A percentile compares a stretch with the other conserved stretches of the same genome.
Evolutionary conservation across 2,329 filamentous ascomycete species (phyloP).

Genomic region (Colletotrichum lindemuthianum): DNA sequence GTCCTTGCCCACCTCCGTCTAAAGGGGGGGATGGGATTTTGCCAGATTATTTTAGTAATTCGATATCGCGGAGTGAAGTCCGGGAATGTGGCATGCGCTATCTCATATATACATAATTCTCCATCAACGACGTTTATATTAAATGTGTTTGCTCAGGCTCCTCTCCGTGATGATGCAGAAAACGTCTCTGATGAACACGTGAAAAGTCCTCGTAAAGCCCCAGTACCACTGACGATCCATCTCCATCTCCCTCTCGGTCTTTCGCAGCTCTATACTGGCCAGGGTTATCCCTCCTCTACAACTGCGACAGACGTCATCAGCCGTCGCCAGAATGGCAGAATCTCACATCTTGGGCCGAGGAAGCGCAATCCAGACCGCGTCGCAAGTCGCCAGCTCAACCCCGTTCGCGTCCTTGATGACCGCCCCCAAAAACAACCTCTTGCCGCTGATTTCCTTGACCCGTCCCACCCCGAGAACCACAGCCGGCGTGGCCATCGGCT

Average conservation of each 20-base stretch:
- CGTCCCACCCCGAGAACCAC: slow-evolving; percentile 45
- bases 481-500: slow-evolving; percentile 43
- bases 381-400: slow-evolving; percentile 42
- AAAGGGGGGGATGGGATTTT: not conserved
- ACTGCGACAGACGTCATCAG: not conserved
- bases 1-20: slow-evolving; percentile 12
- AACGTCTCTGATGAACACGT: no score
- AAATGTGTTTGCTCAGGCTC: no score
- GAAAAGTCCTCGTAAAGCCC: no score
- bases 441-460: slow-evolving; percentile 45
- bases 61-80: no score
- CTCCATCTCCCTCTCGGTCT: no score
- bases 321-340: not conserved
- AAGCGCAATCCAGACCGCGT: slow-evolving; percentile 30
- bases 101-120: no score
- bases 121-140: no score
- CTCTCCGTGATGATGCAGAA: no score
- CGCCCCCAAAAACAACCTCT: slow-evolving; percentile 46
- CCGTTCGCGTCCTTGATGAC: slow-evolving; percentile 45
- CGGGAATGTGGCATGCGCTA: no score
- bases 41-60: not conserved
- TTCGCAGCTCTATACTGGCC: no score
- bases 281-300: no score
- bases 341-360: slow-evolving; percentile 19
- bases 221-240: no score